Evolutionary conservation across 129 eudicot genomes (phyloP), one percentile per base, ranked within the genome.

Genomic region (Artemisia tridentata): DNA sequence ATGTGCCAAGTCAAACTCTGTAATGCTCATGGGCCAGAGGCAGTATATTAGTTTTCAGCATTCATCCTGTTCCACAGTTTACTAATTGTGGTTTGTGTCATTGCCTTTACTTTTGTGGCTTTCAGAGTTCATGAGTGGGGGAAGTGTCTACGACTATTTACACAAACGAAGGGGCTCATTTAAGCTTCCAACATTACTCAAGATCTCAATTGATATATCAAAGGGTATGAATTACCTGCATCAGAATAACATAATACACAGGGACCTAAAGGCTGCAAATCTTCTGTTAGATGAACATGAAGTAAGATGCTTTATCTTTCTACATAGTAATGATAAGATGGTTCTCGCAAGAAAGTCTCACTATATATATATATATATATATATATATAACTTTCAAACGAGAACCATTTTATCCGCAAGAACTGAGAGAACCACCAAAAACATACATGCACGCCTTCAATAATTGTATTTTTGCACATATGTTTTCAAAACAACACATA

Each of bases 241-340:
- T 70, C 98, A 93, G 80, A 90, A 89, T 80, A 93, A 93, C 68
- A 93, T 93, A 71, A 90, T 95, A 74, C 99, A 95, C 69, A 85
- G 99, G 75, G 99, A 95, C 74, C 73, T 95, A 84, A 95, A 95
- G 85, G 99, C 99, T 74, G 99, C 99, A 50, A 95, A 95, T 84
- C 99, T 95, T 77, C 82, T 95, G 65, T 88, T 95, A 96, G 97
- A 95, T 79, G 99, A 95, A 84, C 88, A 95, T 74, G 97, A 95
- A 74, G 99, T 95, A 79, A 86, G 90, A 72, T 65, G 20, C 52
- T 68, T 54, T 13, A n/a, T 59, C 75, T 69, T 29, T 63, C 67
- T 75, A 38, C 45, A 27, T 50, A 21, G 52, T 48, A 46, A 13
- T 45, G 78, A 45, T 45, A 17, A n/a, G n/a, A n/a, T n/a, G n/a